These are phyloP conservation scores for Plectosphaerella sp. DNA, from an alignment of 2,329 filamentous ascomycete species.

Conservation along the genomic window DNA sequence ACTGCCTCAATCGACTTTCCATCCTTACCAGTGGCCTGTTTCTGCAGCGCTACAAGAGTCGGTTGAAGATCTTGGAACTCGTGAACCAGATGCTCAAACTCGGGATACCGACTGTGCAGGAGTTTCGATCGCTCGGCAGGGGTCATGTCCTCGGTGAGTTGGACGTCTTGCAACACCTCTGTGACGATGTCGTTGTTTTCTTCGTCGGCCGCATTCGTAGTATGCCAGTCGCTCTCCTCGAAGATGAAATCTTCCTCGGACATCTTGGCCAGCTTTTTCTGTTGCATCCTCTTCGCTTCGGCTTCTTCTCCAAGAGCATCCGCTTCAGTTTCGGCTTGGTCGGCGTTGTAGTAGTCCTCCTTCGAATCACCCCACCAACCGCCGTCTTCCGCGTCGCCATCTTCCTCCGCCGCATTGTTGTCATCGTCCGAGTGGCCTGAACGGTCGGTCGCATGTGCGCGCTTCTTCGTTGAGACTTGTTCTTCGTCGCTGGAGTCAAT, in stretches of 20 bases:
- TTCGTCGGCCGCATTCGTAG: conserved; percentile 45
- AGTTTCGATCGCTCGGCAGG: conserved; percentile 71
- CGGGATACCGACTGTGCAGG: conserved; percentile 78
- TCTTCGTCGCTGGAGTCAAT: conserved; percentile 36
- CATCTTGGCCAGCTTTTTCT: conserved; percentile 88
- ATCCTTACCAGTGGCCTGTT: conserved; percentile 48
- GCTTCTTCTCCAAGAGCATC: conserved; percentile 85
- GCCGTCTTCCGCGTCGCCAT: conserved; percentile 53
- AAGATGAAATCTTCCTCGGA: conserved; percentile 89
- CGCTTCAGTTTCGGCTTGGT: conserved; percentile 60
- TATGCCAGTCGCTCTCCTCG: conserved; percentile 82
- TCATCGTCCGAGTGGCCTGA: conserved; percentile 57
- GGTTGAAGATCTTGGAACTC: conserved; percentile 75
- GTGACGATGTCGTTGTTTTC: conserved; percentile 63
- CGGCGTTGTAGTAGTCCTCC: conserved; percentile 90
- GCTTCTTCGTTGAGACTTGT: conserved; percentile 39
- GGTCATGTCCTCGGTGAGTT: conserved; percentile 76
- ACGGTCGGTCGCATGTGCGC: conserved; percentile 30
- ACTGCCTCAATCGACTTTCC: conserved; percentile 56
- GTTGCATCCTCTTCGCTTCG: conserved; percentile 82
- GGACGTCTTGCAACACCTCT: conserved; percentile 79
- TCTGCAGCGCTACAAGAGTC: conserved; percentile 53
- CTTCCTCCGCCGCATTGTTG: conserved; percentile 39
- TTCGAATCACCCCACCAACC: conserved; percentile 84
- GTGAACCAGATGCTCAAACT: conserved; percentile 80